These are phyloP conservation scores for Plenodomus biglobosus DNA, from an alignment of 2,329 filamentous ascomycete species.

Conservation along the genomic window DNA sequence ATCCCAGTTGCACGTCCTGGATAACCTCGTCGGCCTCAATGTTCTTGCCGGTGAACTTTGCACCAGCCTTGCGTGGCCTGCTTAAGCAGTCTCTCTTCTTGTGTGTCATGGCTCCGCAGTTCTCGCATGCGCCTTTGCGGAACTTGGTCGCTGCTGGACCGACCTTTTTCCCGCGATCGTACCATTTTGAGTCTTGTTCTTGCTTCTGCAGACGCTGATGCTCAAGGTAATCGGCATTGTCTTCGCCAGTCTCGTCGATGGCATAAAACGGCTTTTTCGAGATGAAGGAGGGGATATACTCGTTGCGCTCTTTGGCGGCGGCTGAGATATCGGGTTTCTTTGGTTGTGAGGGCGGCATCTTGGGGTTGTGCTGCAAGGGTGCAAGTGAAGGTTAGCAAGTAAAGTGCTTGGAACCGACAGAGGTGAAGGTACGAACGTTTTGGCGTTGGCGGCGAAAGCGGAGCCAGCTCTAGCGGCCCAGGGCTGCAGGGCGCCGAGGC, in stretches of 20 bases:
- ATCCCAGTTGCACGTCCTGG: constrained; percentile 83
- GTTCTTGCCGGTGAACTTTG: constrained; percentile 87
- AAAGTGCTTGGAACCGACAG: constrained; percentile 6
- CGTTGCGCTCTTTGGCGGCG: constrained; percentile 81
- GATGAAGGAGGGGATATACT: constrained; percentile 98
- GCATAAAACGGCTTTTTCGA: constrained; percentile 97
- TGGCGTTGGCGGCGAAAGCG: constrained; percentile 18
- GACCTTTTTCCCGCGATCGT: constrained; percentile 81
- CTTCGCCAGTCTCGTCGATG: constrained; percentile 68
- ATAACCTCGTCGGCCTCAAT: constrained; percentile 91
- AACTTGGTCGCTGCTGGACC: constrained; percentile 93
- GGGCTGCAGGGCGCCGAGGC: constrained; percentile 33
- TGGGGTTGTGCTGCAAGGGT: constrained; percentile 9
- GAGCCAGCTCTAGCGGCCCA: constrained; percentile 25
- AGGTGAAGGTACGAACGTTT: constrained; percentile 2
- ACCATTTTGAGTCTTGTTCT: constrained; percentile 79
- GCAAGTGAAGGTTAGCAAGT: neutral
- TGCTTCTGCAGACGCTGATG: constrained; percentile 84
- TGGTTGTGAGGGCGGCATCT: constrained; percentile 52
- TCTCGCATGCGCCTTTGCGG: constrained; percentile 97
- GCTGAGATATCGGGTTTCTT: constrained; percentile 56
- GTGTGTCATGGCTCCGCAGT: constrained; percentile 96
- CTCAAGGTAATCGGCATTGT: constrained; percentile 82
- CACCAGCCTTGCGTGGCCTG: constrained; percentile 83
- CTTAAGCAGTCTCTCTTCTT: constrained; percentile 92